phyloP scores from a whole-genome alignment of 208 protist species.

The Acanthamoeba quina region DNA sequence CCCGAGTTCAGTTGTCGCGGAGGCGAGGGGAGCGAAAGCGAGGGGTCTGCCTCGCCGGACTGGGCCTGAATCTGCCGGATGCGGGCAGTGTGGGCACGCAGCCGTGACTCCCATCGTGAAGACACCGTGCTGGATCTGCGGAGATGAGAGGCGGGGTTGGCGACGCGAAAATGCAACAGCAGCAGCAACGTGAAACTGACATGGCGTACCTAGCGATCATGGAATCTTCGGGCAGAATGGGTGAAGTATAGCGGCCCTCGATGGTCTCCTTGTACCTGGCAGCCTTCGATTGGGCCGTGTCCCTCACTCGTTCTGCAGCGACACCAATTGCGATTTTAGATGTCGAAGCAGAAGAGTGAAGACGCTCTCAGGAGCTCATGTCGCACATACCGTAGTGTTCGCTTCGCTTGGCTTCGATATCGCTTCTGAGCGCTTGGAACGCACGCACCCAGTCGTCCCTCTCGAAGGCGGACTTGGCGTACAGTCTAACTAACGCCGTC shows the following conservation, averaged over 20 bases:
- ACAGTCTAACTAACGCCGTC: constrained; percentile 40
- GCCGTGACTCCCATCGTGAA: constrained; percentile 2
- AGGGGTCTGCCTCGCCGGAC: neutral
- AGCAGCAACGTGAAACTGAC: neutral
- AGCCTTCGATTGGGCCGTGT: neutral
- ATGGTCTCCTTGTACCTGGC: constrained; percentile 33
- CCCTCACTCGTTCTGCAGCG: neutral
- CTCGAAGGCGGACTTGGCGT: constrained; percentile 52
- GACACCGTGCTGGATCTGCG: neutral
- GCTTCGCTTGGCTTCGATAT: constrained; percentile 51
- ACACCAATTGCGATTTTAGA: neutral
- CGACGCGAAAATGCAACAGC: too few relatives aligned
- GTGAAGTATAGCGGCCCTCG: constrained; percentile 10
- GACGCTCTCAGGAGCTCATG: neutral
- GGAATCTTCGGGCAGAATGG: neutral
- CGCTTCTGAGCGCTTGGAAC: neutral
- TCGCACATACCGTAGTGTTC: neutral
- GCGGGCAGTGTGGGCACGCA: constrained; percentile 22
- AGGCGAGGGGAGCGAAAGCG: neutral
- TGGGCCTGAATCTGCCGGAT: constrained; percentile 26
- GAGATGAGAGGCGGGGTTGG: neutral
- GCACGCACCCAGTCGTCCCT: constrained; percentile 35
- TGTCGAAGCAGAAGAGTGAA: neutral
- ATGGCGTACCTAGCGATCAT: neutral
- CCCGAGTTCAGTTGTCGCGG: neutral